A percentile compares a stretch with the other conserved stretches of the same genome.
Conservation (phyloP, 768 basidiomycete genomes). For the Podaxis sp. region DNA sequence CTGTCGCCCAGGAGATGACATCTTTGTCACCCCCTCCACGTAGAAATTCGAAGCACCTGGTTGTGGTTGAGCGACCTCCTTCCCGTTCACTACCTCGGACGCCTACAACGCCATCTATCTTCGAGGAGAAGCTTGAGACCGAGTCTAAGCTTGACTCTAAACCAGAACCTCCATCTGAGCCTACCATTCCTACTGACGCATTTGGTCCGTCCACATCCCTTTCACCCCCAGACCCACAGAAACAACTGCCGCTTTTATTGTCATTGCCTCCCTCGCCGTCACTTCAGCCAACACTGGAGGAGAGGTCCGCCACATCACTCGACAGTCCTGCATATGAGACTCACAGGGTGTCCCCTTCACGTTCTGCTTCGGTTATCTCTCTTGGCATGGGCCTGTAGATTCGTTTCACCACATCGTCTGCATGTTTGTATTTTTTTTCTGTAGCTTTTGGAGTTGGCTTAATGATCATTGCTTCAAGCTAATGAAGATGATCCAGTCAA, state of each 20-base stretch:
- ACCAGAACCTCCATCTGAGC: conserved; percentile 4
- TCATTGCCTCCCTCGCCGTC: conserved; percentile 45
- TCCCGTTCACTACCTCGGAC: not conserved
- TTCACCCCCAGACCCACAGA: conserved; percentile 10
- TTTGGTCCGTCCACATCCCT: conserved; percentile 4
- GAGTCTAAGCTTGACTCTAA: not conserved
- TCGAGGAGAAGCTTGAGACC: conserved; percentile 13
- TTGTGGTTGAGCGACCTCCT: conserved; percentile 30
- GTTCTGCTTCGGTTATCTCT: conserved; percentile 53
- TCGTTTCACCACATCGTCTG: not conserved
- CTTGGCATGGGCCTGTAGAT: conserved; percentile 45
- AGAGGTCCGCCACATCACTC: conserved; percentile 27
- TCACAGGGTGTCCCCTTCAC: conserved; percentile 41
- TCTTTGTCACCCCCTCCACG: conserved; percentile 66
- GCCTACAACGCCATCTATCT: conserved; percentile 2
- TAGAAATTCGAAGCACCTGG: conserved; percentile 51
- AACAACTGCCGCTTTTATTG: conserved; percentile 31
- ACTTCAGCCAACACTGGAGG: conserved; percentile 17
- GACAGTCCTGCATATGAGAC: conserved; percentile 26
- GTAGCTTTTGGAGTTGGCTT: not conserved
- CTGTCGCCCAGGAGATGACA: conserved; percentile 27
- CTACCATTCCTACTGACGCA: conserved; percentile 1
- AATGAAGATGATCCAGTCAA: not conserved
- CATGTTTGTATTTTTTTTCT: not conserved
- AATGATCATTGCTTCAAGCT: not conserved